Conservation (phyloP, 129 eudicot genomes). For the Flaveria robusta region DNA sequence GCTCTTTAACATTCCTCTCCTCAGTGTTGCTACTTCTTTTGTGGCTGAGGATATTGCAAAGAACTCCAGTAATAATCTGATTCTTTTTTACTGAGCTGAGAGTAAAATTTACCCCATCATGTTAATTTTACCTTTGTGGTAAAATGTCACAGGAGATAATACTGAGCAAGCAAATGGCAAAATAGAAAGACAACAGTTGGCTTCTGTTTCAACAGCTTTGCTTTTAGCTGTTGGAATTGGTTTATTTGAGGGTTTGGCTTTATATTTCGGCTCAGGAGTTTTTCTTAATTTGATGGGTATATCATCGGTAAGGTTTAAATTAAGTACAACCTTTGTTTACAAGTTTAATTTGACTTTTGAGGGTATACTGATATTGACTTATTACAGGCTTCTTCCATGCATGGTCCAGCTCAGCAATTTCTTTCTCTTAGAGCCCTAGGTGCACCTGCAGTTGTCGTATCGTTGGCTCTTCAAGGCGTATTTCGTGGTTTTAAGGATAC, state of each 20-base stretch:
- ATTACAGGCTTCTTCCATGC: constrained; percentile 73
- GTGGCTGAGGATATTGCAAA: constrained; percentile 96
- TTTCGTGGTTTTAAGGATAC: constrained; percentile 95
- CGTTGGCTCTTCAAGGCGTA: constrained; percentile 91
- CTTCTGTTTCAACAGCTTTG: constrained; percentile 93
- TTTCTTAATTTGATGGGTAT: constrained; percentile 90
- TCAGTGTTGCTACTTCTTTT: constrained; percentile 94
- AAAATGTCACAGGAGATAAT: constrained; percentile 32
- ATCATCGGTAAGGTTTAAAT: constrained; percentile 58
- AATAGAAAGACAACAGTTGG: constrained; percentile 60
- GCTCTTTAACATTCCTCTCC: constrained; percentile 90
- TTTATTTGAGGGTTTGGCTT: constrained; percentile 78
- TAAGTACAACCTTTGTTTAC: constrained; percentile 1
- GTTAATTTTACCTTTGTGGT: constrained; percentile 16
- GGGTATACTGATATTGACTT: constrained; percentile 4
- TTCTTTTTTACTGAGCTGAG: constrained; percentile 9
- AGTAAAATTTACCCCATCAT: constrained; percentile 2
- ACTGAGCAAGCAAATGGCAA: constrained; percentile 34
- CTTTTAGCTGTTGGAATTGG: constrained; percentile 87
- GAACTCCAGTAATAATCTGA: constrained; percentile 40
- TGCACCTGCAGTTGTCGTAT: constrained; percentile 92
- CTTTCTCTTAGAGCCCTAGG: constrained; percentile 83
- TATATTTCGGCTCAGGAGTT: constrained; percentile 77
- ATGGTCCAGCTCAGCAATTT: constrained; percentile 70
- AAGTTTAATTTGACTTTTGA: constrained; percentile 2